These are phyloP conservation scores for Leccinum fibrillosum DNA, from an alignment of 768 basidiomycete genomes.

Conservation along the genomic window DNA sequence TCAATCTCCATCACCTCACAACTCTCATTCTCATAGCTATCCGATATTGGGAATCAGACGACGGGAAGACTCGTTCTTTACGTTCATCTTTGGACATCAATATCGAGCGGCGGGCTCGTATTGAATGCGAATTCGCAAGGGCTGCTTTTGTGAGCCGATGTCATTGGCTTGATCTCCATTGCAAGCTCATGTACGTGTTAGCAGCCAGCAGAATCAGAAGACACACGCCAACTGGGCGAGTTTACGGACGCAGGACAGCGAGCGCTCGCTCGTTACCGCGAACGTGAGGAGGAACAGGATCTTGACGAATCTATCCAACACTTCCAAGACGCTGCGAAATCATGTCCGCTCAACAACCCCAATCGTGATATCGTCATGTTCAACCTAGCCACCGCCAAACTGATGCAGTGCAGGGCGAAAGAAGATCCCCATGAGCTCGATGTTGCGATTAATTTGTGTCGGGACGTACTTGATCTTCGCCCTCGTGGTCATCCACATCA, in stretches of 20 bases:
- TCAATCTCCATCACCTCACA: background rate
- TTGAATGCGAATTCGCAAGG: background rate
- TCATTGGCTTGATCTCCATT: no score
- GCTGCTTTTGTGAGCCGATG: background rate
- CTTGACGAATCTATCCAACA: constrained; percentile 18
- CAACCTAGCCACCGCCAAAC: constrained; percentile 6
- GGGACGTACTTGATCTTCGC: background rate
- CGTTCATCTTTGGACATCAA: background rate
- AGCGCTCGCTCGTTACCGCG: background rate
- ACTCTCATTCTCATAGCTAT: background rate
- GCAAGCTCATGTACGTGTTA: background rate
- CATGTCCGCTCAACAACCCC: constrained; percentile 11
- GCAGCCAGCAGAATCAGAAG: background rate
- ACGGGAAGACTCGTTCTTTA: background rate
- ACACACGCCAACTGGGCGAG: background rate
- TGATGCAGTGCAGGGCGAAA: background rate
- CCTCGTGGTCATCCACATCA: background rate
- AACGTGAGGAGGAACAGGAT: background rate
- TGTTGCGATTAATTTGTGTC: background rate
- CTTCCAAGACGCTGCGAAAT: constrained; percentile 6
- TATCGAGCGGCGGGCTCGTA: background rate
- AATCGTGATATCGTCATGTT: constrained; percentile 6
- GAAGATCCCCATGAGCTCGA: background rate
- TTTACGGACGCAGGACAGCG: background rate
- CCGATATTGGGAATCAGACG: background rate